Conservation (phyloP, 805 yeast species). For the Candida tammaniensis region DNA sequence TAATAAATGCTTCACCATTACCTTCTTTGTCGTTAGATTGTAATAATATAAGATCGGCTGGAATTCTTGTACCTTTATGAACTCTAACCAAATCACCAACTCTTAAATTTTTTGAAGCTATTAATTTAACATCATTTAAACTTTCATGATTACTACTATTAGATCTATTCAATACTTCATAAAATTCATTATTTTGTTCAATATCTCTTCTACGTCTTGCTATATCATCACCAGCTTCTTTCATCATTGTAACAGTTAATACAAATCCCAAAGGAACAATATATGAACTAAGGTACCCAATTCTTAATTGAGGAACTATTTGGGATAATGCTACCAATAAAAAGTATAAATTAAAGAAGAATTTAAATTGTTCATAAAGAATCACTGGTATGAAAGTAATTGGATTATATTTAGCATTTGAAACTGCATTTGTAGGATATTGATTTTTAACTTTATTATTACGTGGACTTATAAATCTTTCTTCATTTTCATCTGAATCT, state of each 20-base stretch:
- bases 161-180: constrained; percentile 55
- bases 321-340: constrained; percentile 92
- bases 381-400: constrained; percentile 84
- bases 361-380: constrained; percentile 93
- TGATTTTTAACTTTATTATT: constrained; percentile 22
- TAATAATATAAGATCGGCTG: constrained; percentile 86
- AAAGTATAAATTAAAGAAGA: constrained; percentile 91
- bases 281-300: constrained; percentile 91
- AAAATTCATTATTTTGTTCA: constrained; percentile 83
- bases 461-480: constrained; percentile 41
- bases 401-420: constrained; percentile 92
- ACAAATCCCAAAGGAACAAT: constrained; percentile 95
- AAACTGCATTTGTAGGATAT: constrained; percentile 71
- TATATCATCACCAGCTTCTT: constrained; percentile 93
- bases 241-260: constrained; percentile 85
- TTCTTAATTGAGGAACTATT: constrained; percentile 81
- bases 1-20: constrained; percentile 85
- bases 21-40: constrained; percentile 70
- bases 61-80: constrained; percentile 81
- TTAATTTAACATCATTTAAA: constrained; percentile 24
- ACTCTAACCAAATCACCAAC: constrained; percentile 85
- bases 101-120: constrained; percentile 56
- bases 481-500: constrained; percentile 13
- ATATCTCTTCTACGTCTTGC: constrained; percentile 85
- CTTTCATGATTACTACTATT: constrained; percentile 13